Conservation (phyloP, 768 basidiomycete species). For the Sutorius australiensis region DNA sequence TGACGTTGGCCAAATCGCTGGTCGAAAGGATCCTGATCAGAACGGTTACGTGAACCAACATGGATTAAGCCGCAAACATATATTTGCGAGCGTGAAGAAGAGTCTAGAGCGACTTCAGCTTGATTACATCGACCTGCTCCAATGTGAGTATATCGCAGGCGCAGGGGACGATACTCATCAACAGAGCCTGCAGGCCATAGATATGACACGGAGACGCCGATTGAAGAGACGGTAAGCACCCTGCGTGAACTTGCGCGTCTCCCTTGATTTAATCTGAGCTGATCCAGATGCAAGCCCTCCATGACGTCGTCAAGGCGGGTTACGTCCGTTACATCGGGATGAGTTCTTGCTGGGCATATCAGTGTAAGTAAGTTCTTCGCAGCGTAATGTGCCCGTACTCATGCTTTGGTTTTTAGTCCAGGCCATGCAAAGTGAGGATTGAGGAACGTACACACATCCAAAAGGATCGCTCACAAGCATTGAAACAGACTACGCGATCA, state of each 20-base stretch:
- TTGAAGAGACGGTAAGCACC: constrained; percentile 38
- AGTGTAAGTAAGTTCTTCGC: constrained; percentile 31
- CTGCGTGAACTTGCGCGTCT: background rate
- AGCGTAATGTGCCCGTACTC: background rate
- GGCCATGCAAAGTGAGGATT: constrained; percentile 36
- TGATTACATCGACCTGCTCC: constrained; percentile 59
- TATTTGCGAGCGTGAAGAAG: constrained; percentile 52
- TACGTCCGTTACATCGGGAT: constrained; percentile 47
- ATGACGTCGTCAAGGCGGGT: constrained; percentile 48
- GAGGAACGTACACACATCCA: background rate
- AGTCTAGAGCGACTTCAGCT: constrained; percentile 40
- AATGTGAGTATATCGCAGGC: constrained; percentile 31
- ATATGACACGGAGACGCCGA: constrained; percentile 49
- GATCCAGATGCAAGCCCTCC: constrained; percentile 43
- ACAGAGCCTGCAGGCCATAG: constrained; percentile 37
- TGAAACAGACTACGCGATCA: constrained; percentile 37
- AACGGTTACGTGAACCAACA: constrained; percentile 47
- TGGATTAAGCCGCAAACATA: constrained; percentile 50
- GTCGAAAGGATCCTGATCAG: constrained; percentile 30
- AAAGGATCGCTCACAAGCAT: background rate
- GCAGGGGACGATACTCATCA: background rate
- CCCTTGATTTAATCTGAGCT: background rate
- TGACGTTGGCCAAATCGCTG: constrained; percentile 5
- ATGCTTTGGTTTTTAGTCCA: constrained; percentile 28
- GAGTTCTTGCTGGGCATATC: constrained; percentile 40